Base-by-base conservation (phyloP, 2,329 filamentous ascomycete species). In the Pseudogymnoascus pannorum region DNA sequence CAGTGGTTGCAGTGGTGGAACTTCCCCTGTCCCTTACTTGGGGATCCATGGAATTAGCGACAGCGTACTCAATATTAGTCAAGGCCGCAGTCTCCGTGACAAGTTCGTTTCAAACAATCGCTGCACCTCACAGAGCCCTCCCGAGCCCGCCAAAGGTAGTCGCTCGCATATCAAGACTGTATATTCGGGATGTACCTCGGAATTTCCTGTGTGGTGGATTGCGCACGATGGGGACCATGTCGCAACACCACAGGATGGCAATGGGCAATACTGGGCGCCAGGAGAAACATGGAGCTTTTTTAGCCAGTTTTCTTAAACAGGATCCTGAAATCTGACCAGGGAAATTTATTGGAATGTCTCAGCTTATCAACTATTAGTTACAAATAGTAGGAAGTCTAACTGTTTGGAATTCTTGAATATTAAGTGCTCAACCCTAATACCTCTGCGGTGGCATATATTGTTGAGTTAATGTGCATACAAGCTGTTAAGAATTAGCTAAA, bases 51-150 rank as follows among this genome's bases (percentile, higher is more conserved):
- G 74, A 36, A 67, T 71, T 9, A 67, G 63, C 16, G 75, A 77
- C 61, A 60, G 63, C n/a, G 71, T 74, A 6, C 68, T 76, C 5
- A 67, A 69, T 22, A 72, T 76, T 33, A 62, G 66, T 5, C 62
- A 62, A 7, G 74, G 74, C 24, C 62, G 70, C 5, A 57, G 66
- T 62, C 66, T 77, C 62, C 70, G 73, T 6, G 73, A 76, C 60
- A 69, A 66, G 36, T 76, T 76, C 62, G 70, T 74, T 12, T 62
- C 60, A 44, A 74, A 75, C 59, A 77, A 76, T 58, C 71, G 72
- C 5, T 77, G 54, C 48, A n/a, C 18, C n/a, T 5, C 64, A 65
- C n/a, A 67, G 62, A 48, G 60, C 62, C 35, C 62, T 38, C 22
- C 65, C 63, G 33, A 64, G 62, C 57, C 68, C 62, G 60, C 68